Percentiles rank a stretch among this genome's conserved stretches.
These are phyloP conservation scores for Porcisia hertigi DNA, from an alignment of 208 protist species.

Conservation along the genomic window DNA sequence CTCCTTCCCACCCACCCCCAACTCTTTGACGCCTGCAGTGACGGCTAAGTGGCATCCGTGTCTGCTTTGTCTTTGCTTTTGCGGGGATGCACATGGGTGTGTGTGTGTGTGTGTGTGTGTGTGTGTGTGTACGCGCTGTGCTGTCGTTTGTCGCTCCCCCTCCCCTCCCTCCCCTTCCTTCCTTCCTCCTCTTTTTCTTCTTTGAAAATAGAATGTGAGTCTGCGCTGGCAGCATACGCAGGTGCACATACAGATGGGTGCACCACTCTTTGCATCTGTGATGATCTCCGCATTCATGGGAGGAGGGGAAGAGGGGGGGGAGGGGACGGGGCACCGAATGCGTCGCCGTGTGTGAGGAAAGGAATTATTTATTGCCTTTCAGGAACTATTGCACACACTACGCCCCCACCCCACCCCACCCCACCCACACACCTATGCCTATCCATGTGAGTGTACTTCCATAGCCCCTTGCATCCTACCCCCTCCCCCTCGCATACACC, in stretches of 20 bases:
- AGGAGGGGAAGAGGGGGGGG: background rate
- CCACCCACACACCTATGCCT: background rate
- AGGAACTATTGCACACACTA: background rate
- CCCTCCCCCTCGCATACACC: background rate
- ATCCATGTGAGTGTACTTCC: background rate
- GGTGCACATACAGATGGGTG: too few species aligned
- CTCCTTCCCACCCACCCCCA: too few species aligned
- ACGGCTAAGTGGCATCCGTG: too few species aligned
- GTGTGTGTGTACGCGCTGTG: background rate
- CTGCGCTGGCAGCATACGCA: background rate
- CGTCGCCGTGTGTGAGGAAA: too few species aligned
- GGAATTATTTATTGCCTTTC: background rate
- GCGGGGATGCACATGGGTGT: background rate
- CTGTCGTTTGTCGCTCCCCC: background rate
- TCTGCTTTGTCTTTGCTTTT: too few species aligned
- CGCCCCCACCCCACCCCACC: background rate
- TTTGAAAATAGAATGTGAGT: background rate
- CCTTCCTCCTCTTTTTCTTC: background rate
- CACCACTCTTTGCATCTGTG: background rate
- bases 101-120: background rate
- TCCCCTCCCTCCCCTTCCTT: background rate
- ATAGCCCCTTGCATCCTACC: background rate
- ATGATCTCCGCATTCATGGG: background rate
- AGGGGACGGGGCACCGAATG: too few species aligned
- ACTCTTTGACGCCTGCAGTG: too few species aligned